Evolutionary conservation across 371 early-diverging fungal species (phyloP).

Genomic region (Apophysomyces trapeziformis): DNA sequence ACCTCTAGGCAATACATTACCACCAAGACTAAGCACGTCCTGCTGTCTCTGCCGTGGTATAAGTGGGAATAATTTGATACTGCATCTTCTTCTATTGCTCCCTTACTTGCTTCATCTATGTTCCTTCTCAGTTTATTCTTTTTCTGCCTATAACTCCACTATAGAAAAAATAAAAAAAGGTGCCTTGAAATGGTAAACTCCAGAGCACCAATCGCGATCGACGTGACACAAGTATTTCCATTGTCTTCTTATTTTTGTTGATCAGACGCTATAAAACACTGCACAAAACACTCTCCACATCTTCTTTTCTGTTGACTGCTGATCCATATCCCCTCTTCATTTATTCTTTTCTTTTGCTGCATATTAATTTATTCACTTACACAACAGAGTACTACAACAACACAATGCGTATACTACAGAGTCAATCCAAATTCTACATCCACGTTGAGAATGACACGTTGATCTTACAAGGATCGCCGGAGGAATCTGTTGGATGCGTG

Average conservation of each 20-base stretch:
- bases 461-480: constrained; percentile 32
- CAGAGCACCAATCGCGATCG: constrained; percentile 6
- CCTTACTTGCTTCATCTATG: background rate
- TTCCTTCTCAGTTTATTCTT: background rate
- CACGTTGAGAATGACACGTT: constrained; percentile 21
- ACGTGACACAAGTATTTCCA: constrained; percentile 4
- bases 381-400: background rate
- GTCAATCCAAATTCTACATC: constrained; percentile 9
- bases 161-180: constrained; percentile 6
- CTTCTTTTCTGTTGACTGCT: too few relatives aligned
- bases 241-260: background rate
- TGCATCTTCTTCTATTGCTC: background rate
- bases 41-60: background rate
- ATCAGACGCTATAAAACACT: background rate
- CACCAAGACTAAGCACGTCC: background rate
- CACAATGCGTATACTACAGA: background rate
- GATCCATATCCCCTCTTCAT: background rate
- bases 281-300: background rate
- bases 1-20: background rate
- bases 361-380: background rate
- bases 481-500: constrained; percentile 42
- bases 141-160: constrained; percentile 29
- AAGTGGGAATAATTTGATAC: background rate
- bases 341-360: background rate
- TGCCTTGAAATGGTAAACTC: constrained; percentile 7